Percentiles rank a stretch among this genome's conserved stretches.
phyloP scores from a whole-genome alignment of 2,329 filamentous ascomycete species.

The Colletotrichum musae region DNA sequence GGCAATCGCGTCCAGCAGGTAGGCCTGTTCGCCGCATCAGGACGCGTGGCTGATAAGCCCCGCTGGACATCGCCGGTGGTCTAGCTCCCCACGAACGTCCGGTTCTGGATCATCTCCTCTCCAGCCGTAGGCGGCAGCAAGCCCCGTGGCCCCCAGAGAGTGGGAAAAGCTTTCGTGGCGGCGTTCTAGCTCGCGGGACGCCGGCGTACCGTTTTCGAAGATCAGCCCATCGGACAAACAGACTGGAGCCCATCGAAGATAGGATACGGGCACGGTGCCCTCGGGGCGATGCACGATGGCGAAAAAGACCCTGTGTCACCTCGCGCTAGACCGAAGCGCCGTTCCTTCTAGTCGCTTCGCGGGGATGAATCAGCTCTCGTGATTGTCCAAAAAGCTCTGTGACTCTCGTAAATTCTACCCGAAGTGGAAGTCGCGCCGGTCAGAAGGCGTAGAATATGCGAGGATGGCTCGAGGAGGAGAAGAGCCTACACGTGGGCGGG shows the following conservation, averaged over 20 bases:
- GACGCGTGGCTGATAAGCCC: not conserved
- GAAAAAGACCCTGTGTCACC: not conserved
- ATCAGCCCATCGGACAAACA: conserved; percentile 16
- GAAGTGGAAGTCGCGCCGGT: not conserved
- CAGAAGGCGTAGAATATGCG: not conserved
- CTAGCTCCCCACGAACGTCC: not conserved
- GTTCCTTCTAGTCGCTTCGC: conserved; percentile 4
- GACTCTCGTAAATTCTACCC: not conserved
- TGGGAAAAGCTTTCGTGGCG: conserved; percentile 16
- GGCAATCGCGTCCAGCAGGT: not conserved
- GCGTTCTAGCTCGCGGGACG: conserved; percentile 12
- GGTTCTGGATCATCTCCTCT: conserved; percentile 4
- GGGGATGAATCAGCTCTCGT: not conserved
- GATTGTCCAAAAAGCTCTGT: not conserved
- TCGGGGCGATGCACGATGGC: not conserved
- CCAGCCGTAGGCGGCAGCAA: not conserved
- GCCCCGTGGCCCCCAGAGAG: too few relatives aligned
- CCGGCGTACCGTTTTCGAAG: conserved; percentile 23
- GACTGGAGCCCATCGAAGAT: not conserved
- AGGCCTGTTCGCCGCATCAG: conserved; percentile 9
- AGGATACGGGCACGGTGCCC: not conserved
- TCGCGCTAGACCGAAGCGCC: conserved; percentile 9
- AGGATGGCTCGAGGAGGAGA: not conserved
- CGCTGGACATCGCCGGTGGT: conserved; percentile 15
- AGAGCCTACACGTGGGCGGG: conserved; percentile 3